phyloP scores from a whole-genome alignment of 73 alveolate species.

The Tetrahymena thermophila region DNA sequence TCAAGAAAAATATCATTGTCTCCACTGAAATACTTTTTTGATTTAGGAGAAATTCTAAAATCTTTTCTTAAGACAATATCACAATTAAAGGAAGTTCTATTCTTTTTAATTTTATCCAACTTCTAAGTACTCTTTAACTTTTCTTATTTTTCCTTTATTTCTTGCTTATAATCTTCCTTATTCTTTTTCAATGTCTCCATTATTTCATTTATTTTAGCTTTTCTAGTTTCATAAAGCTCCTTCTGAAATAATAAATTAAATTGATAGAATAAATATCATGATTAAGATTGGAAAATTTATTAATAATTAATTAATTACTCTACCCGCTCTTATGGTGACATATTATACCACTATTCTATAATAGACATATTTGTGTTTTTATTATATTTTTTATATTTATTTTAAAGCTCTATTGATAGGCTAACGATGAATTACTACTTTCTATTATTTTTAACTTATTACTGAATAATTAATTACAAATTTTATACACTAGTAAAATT shows the following conservation, averaged over 20 bases:
- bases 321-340: slow-evolving; percentile 1
- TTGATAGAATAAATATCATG: background rate
- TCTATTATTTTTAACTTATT: background rate
- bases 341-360: background rate
- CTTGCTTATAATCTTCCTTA: background rate
- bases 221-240: background rate
- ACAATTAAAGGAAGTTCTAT: background rate
- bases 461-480: no score
- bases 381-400: no score
- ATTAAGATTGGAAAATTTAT: background rate
- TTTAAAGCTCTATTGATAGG: background rate
- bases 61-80: background rate
- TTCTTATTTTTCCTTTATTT: background rate
- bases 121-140: background rate
- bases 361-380: background rate
- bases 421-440: background rate
- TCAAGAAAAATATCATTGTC: background rate
- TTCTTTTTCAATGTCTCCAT: background rate
- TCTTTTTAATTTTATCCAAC: background rate
- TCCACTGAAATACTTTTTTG: background rate
- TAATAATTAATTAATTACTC: background rate
- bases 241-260: background rate
- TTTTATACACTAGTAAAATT: no score
- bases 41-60: background rate
- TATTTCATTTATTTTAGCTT: background rate